Evolutionary conservation across 2,329 filamentous ascomycete genomes (phyloP), one percentile per base, ranked within the genome.

Genomic region (Aspergillus melleus): DNA sequence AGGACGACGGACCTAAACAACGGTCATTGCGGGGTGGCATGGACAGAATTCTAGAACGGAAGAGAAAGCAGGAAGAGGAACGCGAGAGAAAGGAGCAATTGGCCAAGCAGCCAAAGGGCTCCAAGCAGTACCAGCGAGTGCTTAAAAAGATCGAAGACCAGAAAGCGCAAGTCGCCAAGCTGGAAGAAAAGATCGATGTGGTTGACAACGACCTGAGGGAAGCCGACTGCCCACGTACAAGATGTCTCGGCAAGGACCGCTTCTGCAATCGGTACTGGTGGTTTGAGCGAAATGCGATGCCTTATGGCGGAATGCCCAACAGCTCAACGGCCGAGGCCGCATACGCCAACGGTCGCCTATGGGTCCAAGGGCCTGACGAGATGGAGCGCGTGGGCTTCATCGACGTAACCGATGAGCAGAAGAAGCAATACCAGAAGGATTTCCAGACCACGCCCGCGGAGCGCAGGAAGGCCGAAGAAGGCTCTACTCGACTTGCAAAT

Each of bases 181-280:
- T 90, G 70, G 94, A 99, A 74, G 89, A 90, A 6, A 89, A 94
- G 69, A 96, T 99, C 64, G 87, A 87, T 3, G 84, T 89, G 32
- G 86, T 96, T 54, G 94, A 98, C 68, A 93, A 96, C 69, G 93
- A 98, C 73, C 83, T 99, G 50, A 90, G 95, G 55, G 94, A 98
- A 77, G 92, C 93, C 46, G 91, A 97, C 75, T 96, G 94, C 69
- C 91, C 93, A 39, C 89, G 95, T 62, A 96, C 93, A 19, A 88
- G 91, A 63, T 88, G 94, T 19, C 83, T 99, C 26, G 95, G 95
- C 61, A 94, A 95, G 74, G 95, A 99, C 77, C 88, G 95, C 49
- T 99, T 96, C 81, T 96, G 94, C 88, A 98, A 99, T 76, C 87
- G 94, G 56, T 99, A 98, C 77, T 98, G 96, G 81, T 99, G 95